Evolutionary conservation across 192 early-diverging fungal genomes (phyloP).

Genomic region (Podila epigama): DNA sequence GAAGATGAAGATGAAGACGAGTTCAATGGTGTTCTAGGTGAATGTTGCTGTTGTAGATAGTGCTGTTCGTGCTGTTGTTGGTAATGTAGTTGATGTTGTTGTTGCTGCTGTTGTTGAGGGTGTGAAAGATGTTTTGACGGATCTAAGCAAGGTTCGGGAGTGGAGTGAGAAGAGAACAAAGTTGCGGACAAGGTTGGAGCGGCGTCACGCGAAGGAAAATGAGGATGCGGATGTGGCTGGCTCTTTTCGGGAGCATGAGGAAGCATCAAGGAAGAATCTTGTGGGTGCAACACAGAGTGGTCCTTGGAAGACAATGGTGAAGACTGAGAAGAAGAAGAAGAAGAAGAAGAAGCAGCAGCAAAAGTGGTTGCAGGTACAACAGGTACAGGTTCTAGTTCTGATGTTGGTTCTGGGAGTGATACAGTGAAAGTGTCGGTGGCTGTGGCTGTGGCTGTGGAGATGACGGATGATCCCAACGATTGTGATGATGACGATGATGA

Average conservation of each 20-base stretch:
- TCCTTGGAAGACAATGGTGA: not conserved
- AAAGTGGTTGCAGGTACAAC: not conserved
- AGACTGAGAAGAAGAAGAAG: not conserved
- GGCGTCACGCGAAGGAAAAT: not conserved
- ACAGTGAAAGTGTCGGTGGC: not conserved
- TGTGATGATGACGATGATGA: too few species aligned
- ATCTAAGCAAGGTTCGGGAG: too few species aligned
- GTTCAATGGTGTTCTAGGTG: not conserved
- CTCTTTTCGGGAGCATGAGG: conserved; percentile 1
- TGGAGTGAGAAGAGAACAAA: too few species aligned
- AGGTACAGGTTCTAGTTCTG: not conserved
- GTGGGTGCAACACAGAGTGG: not conserved
- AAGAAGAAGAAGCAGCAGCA: not conserved
- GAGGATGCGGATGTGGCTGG: not conserved
- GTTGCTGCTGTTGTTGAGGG: too few species aligned
- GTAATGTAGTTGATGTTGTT: not conserved
- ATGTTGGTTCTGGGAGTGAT: not conserved
- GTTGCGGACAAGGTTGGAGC: not conserved
- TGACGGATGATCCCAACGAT: too few species aligned
- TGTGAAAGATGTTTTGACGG: too few species aligned
- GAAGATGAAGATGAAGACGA: not conserved
- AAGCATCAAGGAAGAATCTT: not conserved
- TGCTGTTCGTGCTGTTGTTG: too few species aligned
- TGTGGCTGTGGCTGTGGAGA: too few species aligned
- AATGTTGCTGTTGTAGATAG: not conserved